Conservation (phyloP, 345 rosid species). For the Linum usitatissimum region DNA sequence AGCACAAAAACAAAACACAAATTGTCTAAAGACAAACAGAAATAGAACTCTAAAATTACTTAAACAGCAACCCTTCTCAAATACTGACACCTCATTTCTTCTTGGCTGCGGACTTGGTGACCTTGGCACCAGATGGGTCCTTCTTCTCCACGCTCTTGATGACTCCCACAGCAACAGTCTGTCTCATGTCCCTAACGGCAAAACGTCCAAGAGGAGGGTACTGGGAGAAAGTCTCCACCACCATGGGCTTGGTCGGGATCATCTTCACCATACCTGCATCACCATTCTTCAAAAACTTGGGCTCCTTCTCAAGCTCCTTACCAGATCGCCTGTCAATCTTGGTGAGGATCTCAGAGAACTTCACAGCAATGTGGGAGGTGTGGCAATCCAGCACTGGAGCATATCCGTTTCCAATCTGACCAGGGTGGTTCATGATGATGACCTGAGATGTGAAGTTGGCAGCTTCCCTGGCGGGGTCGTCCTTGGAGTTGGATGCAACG, state of each 20-base stretch:
- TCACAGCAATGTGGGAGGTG: constrained; percentile 51
- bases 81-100: constrained; percentile 3
- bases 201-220: constrained; percentile 25
- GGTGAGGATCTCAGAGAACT: constrained; percentile 50
- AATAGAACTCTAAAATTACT: background rate
- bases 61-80: background rate
- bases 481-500: constrained; percentile 35
- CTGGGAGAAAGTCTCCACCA: constrained; percentile 22
- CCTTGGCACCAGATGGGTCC: constrained; percentile 29
- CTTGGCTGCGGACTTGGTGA: constrained; percentile 27
- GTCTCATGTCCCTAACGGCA: constrained; percentile 28
- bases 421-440: constrained; percentile 58
- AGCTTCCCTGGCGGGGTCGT: constrained; percentile 34
- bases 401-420: constrained; percentile 48
- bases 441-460: constrained; percentile 42
- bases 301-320: constrained; percentile 62
- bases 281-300: constrained; percentile 58
- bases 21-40: background rate
- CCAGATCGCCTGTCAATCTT: constrained; percentile 72
- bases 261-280: constrained; percentile 54
- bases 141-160: constrained; percentile 28
- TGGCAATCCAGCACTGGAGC: constrained; percentile 50
- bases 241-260: constrained; percentile 32
- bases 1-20: background rate
- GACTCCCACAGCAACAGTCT: constrained; percentile 25